phyloP scores from a whole-genome alignment of 495 filamentous ascomycete genomes.

The Aspergillus incahuasiensis region DNA sequence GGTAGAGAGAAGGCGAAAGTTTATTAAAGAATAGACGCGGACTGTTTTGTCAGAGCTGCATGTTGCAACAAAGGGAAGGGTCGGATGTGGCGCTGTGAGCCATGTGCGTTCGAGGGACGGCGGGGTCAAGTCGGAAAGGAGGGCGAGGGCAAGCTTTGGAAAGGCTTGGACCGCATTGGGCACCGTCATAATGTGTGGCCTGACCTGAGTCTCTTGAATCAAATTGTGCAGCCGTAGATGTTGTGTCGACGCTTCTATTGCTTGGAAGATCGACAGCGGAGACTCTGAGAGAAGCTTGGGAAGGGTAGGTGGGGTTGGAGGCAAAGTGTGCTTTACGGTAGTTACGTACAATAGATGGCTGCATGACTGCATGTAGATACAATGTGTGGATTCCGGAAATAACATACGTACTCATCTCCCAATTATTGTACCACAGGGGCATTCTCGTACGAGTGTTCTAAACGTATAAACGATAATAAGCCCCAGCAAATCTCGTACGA shows the following conservation, averaged over 20 bases:
- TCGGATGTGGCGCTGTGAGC: conserved; percentile 79
- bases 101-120: conserved; percentile 77
- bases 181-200: conserved; percentile 1
- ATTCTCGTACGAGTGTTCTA: neutral
- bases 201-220: neutral
- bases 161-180: neutral
- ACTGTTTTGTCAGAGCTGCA: conserved; percentile 80
- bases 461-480: neutral
- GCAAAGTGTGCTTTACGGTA: neutral
- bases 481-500: neutral
- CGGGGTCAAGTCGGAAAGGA: conserved; percentile 43
- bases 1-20: conserved; percentile 68
- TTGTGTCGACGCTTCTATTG: neutral
- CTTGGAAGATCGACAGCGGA: neutral
- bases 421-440: neutral
- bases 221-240: neutral
- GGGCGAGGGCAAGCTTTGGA: conserved; percentile 17
- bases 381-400: too few relatives aligned
- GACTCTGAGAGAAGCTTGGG: too few relatives aligned
- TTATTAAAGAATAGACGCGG: conserved; percentile 79
- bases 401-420: neutral
- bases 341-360: too few relatives aligned
- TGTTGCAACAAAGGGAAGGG: conserved; percentile 82
- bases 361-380: too few relatives aligned
- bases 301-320: conserved; percentile 1